Percentiles rank a stretch among this genome's conserved stretches.
Evolutionary conservation across 2,329 filamentous ascomycete species (phyloP).

Genomic region (Diplodia sapinea): DNA sequence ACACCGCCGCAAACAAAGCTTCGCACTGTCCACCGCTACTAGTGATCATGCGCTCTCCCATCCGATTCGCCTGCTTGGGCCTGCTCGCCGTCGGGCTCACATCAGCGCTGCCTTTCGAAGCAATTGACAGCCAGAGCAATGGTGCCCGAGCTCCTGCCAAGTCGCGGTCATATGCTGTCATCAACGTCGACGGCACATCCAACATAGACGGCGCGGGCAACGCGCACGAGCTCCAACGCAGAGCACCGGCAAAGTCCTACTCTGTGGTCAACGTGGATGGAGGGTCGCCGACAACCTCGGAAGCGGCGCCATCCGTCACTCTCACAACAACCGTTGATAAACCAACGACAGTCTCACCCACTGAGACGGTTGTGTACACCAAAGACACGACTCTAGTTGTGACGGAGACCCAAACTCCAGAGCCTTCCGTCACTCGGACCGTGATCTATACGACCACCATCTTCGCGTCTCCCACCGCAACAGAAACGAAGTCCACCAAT

Average conservation of each 20-base stretch:
- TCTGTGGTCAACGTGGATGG: slow-evolving; percentile 50
- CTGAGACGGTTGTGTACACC: slow-evolving; percentile 16
- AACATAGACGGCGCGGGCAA: slow-evolving; percentile 3
- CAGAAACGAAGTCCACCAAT: slow-evolving; percentile 5
- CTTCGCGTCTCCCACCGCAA: not conserved
- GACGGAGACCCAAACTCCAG: slow-evolving; percentile 8
- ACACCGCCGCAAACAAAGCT: not conserved
- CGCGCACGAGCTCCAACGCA: slow-evolving; percentile 33
- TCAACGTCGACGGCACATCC: slow-evolving; percentile 27
- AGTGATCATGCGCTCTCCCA: slow-evolving; percentile 20
- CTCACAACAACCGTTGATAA: slow-evolving; percentile 18
- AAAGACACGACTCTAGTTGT: slow-evolving; percentile 20
- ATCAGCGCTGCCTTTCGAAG: slow-evolving; percentile 28
- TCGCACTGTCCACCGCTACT: slow-evolving; percentile 12
- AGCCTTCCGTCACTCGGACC: slow-evolving; percentile 19
- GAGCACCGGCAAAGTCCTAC: slow-evolving; percentile 43
- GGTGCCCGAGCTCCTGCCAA: not conserved
- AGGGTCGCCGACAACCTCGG: slow-evolving; percentile 36
- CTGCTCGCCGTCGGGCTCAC: slow-evolving; percentile 20
- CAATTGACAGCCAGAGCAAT: slow-evolving; percentile 6
- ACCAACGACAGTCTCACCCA: not conserved
- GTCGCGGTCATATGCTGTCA: slow-evolving; percentile 20
- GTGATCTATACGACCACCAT: slow-evolving; percentile 28
- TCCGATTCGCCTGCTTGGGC: slow-evolving; percentile 20
- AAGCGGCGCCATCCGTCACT: slow-evolving; percentile 10